Evolutionary conservation across 2,329 filamentous ascomycete species (phyloP).

Genomic region (Chrysoporthe austroafricana): DNA sequence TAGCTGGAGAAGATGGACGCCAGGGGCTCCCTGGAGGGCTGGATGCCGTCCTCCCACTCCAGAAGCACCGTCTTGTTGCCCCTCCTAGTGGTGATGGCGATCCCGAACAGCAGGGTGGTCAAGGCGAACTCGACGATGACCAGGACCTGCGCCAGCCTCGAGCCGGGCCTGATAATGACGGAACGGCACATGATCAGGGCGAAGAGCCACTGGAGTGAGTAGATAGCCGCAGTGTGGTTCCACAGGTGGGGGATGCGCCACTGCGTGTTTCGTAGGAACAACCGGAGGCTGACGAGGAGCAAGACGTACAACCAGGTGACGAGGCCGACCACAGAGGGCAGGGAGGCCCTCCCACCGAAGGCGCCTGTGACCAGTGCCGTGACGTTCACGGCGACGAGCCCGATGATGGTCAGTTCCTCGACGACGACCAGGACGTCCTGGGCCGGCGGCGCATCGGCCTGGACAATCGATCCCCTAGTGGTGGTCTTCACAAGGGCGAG

Average conservation of each 20-base stretch:
- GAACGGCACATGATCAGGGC: slow-evolving; percentile 81
- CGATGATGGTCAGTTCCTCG: slow-evolving; percentile 76
- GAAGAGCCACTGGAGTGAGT: slow-evolving; percentile 81
- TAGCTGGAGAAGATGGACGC: slow-evolving; percentile 87
- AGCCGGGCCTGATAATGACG: slow-evolving; percentile 75
- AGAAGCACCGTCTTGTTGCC: slow-evolving; percentile 88
- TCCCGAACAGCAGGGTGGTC: slow-evolving; percentile 71
- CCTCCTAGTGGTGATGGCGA: slow-evolving; percentile 82
- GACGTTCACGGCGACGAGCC: slow-evolving; percentile 71
- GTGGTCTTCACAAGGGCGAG: slow-evolving; percentile 63
- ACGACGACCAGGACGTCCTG: slow-evolving; percentile 71
- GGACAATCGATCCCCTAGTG: slow-evolving; percentile 67
- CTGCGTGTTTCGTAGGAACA: slow-evolving; percentile 68
- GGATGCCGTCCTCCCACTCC: slow-evolving; percentile 86
- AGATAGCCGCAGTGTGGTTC: slow-evolving; percentile 90
- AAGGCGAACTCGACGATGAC: slow-evolving; percentile 76
- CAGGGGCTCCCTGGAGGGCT: slow-evolving; percentile 83
- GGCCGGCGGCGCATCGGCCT: slow-evolving; percentile 75
- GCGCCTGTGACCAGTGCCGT: slow-evolving; percentile 63
- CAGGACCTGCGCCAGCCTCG: slow-evolving; percentile 64
- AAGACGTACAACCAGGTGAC: slow-evolving; percentile 82
- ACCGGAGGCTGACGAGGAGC: slow-evolving; percentile 70
- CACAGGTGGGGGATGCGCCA: slow-evolving; percentile 76
- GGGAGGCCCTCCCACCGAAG: slow-evolving; percentile 60
- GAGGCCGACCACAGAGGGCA: slow-evolving; percentile 69